phyloP scores from a whole-genome alignment of 148 eudicot genomes.

The Rhododendron simsii region DNA sequence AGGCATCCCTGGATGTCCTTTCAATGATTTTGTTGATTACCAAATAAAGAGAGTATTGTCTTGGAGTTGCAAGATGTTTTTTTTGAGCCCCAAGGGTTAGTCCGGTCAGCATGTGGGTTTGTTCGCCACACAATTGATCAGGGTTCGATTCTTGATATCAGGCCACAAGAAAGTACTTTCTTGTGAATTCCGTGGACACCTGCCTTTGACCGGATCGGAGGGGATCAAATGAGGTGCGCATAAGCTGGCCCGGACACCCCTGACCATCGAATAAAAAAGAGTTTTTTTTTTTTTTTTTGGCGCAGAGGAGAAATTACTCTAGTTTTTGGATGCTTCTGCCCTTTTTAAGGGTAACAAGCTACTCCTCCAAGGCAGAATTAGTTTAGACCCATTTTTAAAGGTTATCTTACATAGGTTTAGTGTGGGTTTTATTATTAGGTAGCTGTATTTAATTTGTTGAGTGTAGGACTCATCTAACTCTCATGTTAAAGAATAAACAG shows the following conservation, averaged over 20 bases:
- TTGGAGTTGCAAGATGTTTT: neutral
- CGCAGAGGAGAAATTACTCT: neutral
- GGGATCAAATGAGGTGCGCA: neutral
- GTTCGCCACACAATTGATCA: neutral
- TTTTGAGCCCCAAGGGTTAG: neutral
- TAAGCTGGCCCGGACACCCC: neutral
- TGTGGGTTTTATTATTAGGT: neutral
- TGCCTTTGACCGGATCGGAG: no score
- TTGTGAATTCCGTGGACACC: neutral
- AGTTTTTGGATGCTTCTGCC: neutral
- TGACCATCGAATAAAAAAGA: no score
- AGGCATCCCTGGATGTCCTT: neutral
- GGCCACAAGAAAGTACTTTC: neutral
- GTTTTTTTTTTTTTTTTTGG: neutral
- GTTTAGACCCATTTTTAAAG: neutral
- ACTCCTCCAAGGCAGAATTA: neutral
- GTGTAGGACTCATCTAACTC: neutral
- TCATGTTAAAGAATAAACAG: neutral
- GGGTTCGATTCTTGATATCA: neutral
- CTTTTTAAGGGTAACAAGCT: neutral
- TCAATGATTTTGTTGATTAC: neutral
- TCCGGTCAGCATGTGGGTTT: rapidly evolving
- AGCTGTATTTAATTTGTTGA: neutral
- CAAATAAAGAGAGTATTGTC: neutral
- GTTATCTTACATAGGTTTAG: neutral